Evolutionary conservation across 2,329 filamentous ascomycete genomes (phyloP), one percentile per base, ranked within the genome.

Genomic region (Colletotrichum tofieldiae): DNA sequence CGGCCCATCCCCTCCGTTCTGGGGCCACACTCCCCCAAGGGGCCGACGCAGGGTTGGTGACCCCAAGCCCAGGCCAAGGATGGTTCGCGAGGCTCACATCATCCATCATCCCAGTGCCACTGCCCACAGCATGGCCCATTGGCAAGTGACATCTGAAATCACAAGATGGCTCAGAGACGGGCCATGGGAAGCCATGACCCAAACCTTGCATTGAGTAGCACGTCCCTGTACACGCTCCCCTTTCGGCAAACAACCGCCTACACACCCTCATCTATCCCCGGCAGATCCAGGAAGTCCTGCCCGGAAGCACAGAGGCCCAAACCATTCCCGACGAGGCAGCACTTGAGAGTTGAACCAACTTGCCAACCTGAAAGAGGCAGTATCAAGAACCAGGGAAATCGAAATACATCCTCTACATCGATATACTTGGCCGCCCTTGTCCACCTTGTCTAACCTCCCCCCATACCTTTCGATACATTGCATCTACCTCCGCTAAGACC

Each of bases 341-440:
- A 55, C 14, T 55, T 23, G 16, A 20, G 23, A 29, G n/a, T 20
- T 16, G 35, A 35, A 43, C n/a, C 20, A 64, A 39, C 18, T 6
- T 26, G 6, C 60, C 47, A 39, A 43, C 14, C 29, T 39, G n/a
- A 7, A 65, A 12, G 23, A 35, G 26, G 26, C 26, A 55, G 26
- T 54, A 55, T 62, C 64, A 55, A 41, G 23, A 23, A 54, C 45
- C 20, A 41, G 12, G 29, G 59, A 65, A 49, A 18, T n/a, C 32
- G 29, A 32, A 32, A 56, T 62, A 65, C 65, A 49, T 41, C 37
- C 9, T 65, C 54, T 64, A 65, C 66, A 56, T 71, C n/a, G 35
- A 37, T 12, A 18, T 58, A 41, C 55, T 58, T 12, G 37, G 26
- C 8, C 8, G 2, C n/a, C 63, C 29, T 41, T 9, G 9, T 54